phyloP scores from a whole-genome alignment of 1,284 basidiomycete species.

The Waitea zeae region DNA sequence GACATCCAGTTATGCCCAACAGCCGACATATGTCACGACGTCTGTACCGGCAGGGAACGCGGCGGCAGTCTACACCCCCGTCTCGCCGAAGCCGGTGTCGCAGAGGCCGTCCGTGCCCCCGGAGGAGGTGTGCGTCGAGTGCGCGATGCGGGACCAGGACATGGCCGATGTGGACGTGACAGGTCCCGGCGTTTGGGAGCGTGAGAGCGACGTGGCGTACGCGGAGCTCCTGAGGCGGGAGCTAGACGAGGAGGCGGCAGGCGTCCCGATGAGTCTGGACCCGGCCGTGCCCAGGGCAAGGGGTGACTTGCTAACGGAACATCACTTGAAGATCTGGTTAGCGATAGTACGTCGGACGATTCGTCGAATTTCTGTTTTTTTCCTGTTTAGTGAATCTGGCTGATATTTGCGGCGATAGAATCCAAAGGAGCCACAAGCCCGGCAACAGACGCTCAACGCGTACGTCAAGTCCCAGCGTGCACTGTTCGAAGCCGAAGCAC shows the following conservation, averaged over 20 bases:
- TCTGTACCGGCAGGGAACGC: conserved; percentile 32
- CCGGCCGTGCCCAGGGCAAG: conserved; percentile 38
- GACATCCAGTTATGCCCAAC: too few species aligned
- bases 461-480: conserved; percentile 59
- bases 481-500: conserved; percentile 56
- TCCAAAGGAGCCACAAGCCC: conserved; percentile 62
- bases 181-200: conserved; percentile 78
- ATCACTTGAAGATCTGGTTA: conserved; percentile 75
- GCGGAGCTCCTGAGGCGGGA: conserved; percentile 69
- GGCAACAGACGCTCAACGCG: conserved; percentile 48
- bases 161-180: conserved; percentile 92
- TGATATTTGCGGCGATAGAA: conserved; percentile 28
- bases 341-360: conserved; percentile 48
- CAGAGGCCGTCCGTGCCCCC: too few species aligned
- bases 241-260: conserved; percentile 41
- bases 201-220: conserved; percentile 73
- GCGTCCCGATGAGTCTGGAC: conserved; percentile 24
- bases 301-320: conserved; percentile 61
- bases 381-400: conserved; percentile 1
- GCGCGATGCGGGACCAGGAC: conserved; percentile 97
- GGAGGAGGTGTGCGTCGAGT: conserved; percentile 89
- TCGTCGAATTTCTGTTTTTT: conserved; percentile 6
- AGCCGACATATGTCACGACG: conserved; percentile 58
- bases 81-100: conserved; percentile 25
- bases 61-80: conserved; percentile 28